Conservation (phyloP, 148 eudicot genomes). For the Fagopyrum esculentum region DNA sequence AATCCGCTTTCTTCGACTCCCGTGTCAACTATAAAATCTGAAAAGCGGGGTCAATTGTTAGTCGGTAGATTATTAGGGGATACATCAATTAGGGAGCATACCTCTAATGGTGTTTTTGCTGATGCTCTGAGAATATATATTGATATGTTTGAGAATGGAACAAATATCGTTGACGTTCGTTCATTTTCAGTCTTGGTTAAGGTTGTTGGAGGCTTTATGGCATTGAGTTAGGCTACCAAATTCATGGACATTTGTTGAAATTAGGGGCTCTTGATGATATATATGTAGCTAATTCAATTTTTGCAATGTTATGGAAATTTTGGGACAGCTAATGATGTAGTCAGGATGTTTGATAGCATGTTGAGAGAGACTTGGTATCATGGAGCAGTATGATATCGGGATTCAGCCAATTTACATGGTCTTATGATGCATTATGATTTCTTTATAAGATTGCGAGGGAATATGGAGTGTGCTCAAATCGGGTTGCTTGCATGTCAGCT, state of each 20-base stretch:
- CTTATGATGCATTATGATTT: conserved; percentile 25
- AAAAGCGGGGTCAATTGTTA: no score
- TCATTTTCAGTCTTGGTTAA: conserved; percentile 27
- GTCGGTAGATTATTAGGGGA: no score
- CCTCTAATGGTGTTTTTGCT: no score
- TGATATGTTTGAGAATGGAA: conserved; percentile 16
- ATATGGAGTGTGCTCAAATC: conserved; percentile 17
- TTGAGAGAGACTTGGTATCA: conserved; percentile 20
- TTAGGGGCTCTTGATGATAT: conserved; percentile 22
- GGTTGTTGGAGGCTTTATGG: conserved; percentile 23
- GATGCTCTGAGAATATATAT: conserved; percentile 8
- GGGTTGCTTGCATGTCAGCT: conserved; percentile 18
- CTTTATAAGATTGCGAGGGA: conserved; percentile 17
- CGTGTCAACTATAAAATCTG: no score
- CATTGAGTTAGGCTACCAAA: conserved; percentile 16
- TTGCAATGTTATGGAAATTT: conserved; percentile 27
- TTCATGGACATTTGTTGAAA: conserved; percentile 29
- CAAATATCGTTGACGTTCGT: background rate
- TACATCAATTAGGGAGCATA: no score
- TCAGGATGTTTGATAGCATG: conserved; percentile 22
- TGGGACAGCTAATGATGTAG: conserved; percentile 19
- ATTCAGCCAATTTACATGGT: conserved; percentile 17
- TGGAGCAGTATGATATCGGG: conserved; percentile 18
- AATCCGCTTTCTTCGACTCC: no score
- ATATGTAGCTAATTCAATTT: conserved; percentile 26